Evolutionary conservation across 2,329 filamentous ascomycete genomes (phyloP).

Genomic region (Paracoccidioides brasiliensis): DNA sequence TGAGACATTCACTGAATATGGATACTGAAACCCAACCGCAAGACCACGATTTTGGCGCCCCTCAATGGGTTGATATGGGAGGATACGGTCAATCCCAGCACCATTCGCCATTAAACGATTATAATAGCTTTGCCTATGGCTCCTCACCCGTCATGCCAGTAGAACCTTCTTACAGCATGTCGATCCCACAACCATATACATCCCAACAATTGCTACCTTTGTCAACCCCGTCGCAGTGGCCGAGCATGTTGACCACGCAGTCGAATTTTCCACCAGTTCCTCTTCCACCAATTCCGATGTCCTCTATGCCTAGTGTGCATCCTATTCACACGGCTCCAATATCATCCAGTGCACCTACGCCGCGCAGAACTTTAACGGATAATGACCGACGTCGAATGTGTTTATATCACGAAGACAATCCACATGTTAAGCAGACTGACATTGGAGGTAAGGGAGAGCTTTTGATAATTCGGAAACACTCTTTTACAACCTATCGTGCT

Average conservation of each 20-base stretch:
- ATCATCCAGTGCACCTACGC: slow-evolving; percentile 38
- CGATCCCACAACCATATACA: slow-evolving; percentile 44
- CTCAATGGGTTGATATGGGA: slow-evolving; percentile 35
- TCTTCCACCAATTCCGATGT: slow-evolving; percentile 36
- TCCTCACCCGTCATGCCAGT: slow-evolving; percentile 49
- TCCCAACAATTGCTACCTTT: slow-evolving; percentile 52
- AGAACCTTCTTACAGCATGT: slow-evolving; percentile 41
- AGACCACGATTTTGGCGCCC: slow-evolving; percentile 32
- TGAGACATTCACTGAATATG: slow-evolving; percentile 18
- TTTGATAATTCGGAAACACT: background rate
- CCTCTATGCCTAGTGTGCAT: slow-evolving; percentile 37
- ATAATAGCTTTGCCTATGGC: slow-evolving; percentile 50
- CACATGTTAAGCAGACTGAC: slow-evolving; percentile 83
- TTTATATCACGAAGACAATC: slow-evolving; percentile 80
- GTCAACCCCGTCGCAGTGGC: slow-evolving; percentile 64
- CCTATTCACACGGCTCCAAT: slow-evolving; percentile 34
- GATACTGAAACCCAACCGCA: slow-evolving; percentile 34
- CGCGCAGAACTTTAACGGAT: slow-evolving; percentile 78
- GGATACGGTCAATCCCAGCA: slow-evolving; percentile 45
- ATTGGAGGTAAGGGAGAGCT: slow-evolving; percentile 57
- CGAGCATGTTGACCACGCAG: slow-evolving; percentile 67
- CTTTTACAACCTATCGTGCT: slow-evolving; percentile 18
- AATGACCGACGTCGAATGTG: slow-evolving; percentile 89
- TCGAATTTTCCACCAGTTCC: slow-evolving; percentile 50
- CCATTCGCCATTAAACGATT: slow-evolving; percentile 58